Percentiles rank a stretch among this genome's conserved stretches.
These are phyloP conservation scores for Penicillium nordicum DNA, from an alignment of 2,329 filamentous ascomycete genomes.

Conservation along the genomic window DNA sequence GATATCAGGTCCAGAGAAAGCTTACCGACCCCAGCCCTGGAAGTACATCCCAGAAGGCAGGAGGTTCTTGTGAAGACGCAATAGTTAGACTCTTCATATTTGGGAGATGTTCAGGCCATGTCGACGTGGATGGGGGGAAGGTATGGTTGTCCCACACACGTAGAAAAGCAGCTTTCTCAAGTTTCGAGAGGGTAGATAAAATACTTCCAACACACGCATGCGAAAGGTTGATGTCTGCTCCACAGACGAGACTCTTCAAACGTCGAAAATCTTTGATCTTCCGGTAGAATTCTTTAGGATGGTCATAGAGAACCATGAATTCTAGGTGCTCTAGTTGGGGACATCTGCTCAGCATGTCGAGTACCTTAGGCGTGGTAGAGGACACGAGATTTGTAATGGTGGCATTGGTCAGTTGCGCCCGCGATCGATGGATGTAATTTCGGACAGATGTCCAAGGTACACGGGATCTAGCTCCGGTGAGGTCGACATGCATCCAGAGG, in stretches of 20 bases:
- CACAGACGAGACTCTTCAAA: conserved; percentile 27
- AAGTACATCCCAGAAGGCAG: conserved; percentile 6
- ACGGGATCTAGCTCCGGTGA: conserved; percentile 44
- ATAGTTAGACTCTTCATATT: conserved; percentile 31
- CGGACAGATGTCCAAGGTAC: conserved; percentile 40
- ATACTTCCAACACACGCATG: conserved; percentile 27
- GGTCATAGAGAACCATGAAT: conserved; percentile 19
- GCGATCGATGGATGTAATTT: conserved; percentile 35
- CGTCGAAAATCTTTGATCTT: conserved; percentile 27
- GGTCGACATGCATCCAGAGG: conserved; percentile 54
- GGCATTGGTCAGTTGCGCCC: conserved; percentile 33
- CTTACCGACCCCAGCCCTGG: conserved; percentile 12
- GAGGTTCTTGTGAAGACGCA: conserved; percentile 14
- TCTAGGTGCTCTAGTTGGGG: conserved; percentile 34
- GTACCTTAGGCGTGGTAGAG: conserved; percentile 22
- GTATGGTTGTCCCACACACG: conserved; percentile 13
- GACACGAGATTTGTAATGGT: conserved; percentile 29
- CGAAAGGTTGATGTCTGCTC: conserved; percentile 23
- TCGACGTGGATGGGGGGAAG: background rate
- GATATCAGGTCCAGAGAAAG: background rate
- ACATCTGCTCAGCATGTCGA: conserved; percentile 36
- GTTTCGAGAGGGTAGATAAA: conserved; percentile 23
- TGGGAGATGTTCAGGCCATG: conserved; percentile 27
- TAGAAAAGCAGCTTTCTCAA: conserved; percentile 29
- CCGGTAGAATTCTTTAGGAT: conserved; percentile 21